Conservation (phyloP, 1,284 basidiomycete species). For the Caloboletus inedulis region DNA sequence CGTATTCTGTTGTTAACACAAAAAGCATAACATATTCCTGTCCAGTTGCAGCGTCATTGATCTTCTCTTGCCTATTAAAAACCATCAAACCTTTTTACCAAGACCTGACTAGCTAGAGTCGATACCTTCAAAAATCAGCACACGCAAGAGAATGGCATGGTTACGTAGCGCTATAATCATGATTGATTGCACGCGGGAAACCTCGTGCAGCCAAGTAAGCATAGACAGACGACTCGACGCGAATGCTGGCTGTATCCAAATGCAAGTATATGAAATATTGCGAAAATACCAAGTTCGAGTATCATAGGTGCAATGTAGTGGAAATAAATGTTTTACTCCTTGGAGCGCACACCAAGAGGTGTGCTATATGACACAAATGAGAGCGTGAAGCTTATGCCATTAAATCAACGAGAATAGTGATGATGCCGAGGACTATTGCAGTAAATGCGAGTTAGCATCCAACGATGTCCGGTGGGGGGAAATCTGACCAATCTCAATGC, state of each 20-base stretch:
- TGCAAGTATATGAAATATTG: background rate
- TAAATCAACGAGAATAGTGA: conserved; percentile 71
- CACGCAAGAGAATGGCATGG: background rate
- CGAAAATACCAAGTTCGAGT: conserved; percentile 5
- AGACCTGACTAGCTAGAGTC: background rate
- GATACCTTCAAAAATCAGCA: background rate
- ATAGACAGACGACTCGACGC: background rate
- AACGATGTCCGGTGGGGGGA: background rate
- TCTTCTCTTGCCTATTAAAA: conserved; percentile 4
- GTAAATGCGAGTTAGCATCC: conserved; percentile 2
- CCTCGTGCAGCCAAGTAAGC: conserved; percentile 1
- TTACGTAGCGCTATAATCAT: background rate
- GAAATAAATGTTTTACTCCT: conserved; percentile 6
- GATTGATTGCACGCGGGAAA: background rate
- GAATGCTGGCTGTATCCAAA: background rate
- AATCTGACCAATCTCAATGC: conserved; percentile 73
- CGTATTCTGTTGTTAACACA: background rate
- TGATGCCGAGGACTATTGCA: conserved; percentile 58
- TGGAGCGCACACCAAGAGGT: background rate
- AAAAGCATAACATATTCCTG: conserved; percentile 4
- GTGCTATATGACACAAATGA: conserved; percentile 12
- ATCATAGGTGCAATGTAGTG: conserved; percentile 8
- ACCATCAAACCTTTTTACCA: conserved; percentile 10
- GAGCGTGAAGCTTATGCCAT: conserved; percentile 34
- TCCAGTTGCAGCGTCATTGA: background rate